Conservation (phyloP, 495 filamentous ascomycete genomes). For the Hapsidospora chrysogenum region DNA sequence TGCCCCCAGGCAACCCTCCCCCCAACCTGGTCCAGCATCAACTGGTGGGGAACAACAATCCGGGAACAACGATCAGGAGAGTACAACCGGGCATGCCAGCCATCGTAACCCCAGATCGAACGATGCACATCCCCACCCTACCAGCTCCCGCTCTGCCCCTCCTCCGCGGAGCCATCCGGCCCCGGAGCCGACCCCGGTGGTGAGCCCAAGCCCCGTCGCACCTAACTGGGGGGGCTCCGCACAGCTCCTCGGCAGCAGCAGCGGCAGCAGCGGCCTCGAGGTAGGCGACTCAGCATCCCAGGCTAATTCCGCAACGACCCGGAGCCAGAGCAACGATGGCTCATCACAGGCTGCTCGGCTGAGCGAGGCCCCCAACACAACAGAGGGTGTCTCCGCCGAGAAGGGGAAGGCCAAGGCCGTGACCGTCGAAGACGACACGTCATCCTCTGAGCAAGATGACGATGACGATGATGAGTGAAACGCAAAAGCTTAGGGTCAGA, state of each 20-base stretch:
- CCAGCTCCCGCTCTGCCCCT: too few relatives aligned
- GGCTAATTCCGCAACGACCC: too few relatives aligned
- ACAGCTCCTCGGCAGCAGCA: conserved; percentile 16
- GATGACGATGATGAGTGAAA: too few relatives aligned
- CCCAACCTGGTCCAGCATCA: conserved; percentile 1
- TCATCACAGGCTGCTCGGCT: conserved; percentile 5
- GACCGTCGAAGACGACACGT: conserved; percentile 25
- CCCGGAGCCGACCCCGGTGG: conserved; percentile 14
- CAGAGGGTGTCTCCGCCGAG: conserved; percentile 3
- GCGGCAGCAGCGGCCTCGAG: conserved; percentile 7
- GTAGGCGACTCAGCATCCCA: conserved; percentile 4
- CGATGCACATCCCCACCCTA: too few relatives aligned
- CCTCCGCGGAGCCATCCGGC: too few relatives aligned
- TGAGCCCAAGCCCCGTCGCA: conserved; percentile 18
- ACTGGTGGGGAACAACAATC: too few relatives aligned
- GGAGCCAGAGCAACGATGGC: conserved; percentile 7
- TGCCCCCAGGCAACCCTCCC: conserved; percentile 4
- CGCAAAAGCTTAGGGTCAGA: conserved; percentile 18
- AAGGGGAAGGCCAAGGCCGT: conserved; percentile 21
- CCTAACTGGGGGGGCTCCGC: conserved; percentile 26
- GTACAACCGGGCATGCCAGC: background rate
- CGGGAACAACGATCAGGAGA: too few relatives aligned
- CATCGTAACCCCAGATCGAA: background rate
- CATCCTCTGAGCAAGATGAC: too few relatives aligned
- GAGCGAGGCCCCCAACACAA: conserved; percentile 1